Base-by-base conservation (phyloP, 2,329 filamentous ascomycete genomes). In the Fusarium falciforme region DNA sequence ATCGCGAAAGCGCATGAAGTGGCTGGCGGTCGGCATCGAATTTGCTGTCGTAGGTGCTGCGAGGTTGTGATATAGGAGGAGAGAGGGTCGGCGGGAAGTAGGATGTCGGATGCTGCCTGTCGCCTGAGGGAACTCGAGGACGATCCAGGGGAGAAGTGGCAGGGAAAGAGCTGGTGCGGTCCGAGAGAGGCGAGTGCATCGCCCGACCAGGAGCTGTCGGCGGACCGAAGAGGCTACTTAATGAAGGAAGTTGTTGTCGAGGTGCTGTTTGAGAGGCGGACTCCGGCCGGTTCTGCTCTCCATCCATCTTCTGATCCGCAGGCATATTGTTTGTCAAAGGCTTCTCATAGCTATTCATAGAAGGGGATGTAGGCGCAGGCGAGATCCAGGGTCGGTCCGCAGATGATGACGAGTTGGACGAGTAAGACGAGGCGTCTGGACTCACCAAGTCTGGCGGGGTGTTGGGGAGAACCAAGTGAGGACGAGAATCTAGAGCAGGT, bases 311-410 rank as follows among this genome's bases (percentile, higher is more conserved):
- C 77, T 83, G 84, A 67, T 82, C 82, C 71, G 74, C 68, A 57
- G 82, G 82, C 84, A 86, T 84, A 68, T 85, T 84, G 80, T 81
- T 77, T 78, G 80, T 84, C 71, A 83, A 78, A 72, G 81, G 79
- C 72, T 84, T 86, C 67, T 89, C 89, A 89, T 90, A 87, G 81
- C 84, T 87, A 79, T 88, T 88, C 89, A 90, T 90, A 75, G 87
- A 86, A 79, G 88, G 85, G 71, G 88, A 88, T 71, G 87, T 74
- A 63, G 79, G 74, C 68, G 76, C 67, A 70, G 81, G 79, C 60
- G 82, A 82, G 61, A 82, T 83, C 85, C 86, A 87, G 66, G 82
- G 79, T 76, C 84, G 83, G 73, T 87, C 86, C 77, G 84, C 85
- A 61, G 83, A 78, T 40, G 81, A 80, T 22, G 81, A 83, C 27